These are phyloP conservation scores for Vaccinium darrowii DNA, from an alignment of 148 eudicot genomes.

Conservation along the genomic window DNA sequence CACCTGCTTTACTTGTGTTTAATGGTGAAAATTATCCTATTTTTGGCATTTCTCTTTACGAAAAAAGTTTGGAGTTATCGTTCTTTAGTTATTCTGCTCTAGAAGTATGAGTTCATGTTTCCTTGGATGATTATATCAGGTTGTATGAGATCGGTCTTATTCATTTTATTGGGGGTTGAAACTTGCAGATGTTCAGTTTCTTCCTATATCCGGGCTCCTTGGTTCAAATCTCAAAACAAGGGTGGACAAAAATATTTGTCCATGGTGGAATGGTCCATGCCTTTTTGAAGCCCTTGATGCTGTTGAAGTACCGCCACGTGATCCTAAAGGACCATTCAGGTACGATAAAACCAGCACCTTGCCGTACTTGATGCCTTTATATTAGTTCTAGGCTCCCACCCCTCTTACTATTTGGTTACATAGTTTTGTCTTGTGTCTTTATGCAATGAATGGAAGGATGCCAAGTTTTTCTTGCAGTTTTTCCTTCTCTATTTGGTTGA, in stretches of 20 bases:
- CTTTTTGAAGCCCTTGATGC: conserved; percentile 91
- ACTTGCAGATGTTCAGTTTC: conserved; percentile 77
- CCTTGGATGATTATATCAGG: background rate
- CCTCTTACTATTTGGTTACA: background rate
- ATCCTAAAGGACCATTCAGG: conserved; percentile 92
- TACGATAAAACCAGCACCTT: conserved; percentile 15
- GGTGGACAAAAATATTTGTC: conserved; percentile 59
- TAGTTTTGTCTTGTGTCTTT: background rate
- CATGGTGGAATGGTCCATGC: conserved; percentile 94
- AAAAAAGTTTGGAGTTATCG: background rate
- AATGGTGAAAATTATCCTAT: background rate
- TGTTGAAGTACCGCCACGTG: conserved; percentile 72
- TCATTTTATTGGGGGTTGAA: background rate
- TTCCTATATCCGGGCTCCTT: conserved; percentile 87
- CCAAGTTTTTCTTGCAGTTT: background rate
- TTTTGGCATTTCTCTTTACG: background rate
- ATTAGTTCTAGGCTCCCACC: background rate
- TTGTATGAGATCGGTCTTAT: background rate
- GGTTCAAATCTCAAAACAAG: conserved; percentile 75
- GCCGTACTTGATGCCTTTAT: background rate
- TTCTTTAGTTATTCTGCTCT: background rate
- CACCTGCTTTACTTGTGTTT: background rate
- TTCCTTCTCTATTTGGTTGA: background rate
- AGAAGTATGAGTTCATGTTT: conserved; percentile 6
- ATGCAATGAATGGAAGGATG: background rate